These are phyloP conservation scores for Hypoxylon sp. DNA, from an alignment of 2,329 filamentous ascomycete species.

Conservation along the genomic window DNA sequence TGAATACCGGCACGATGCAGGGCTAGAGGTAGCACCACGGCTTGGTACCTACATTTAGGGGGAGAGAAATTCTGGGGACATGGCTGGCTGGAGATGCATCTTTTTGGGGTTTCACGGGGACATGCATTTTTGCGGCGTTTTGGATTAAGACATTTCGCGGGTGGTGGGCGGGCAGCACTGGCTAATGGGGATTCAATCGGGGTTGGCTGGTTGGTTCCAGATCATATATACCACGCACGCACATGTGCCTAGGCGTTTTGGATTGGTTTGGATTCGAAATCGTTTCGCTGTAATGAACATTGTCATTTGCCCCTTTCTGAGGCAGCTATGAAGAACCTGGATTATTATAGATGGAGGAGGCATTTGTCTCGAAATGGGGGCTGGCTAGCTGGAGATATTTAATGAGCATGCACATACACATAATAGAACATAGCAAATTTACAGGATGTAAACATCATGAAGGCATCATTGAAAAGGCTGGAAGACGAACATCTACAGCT, in stretches of 20 bases:
- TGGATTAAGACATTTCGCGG: neutral
- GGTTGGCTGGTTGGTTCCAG: slow-evolving; percentile 5
- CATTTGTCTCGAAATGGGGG: neutral
- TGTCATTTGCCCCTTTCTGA: neutral
- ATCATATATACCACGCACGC: slow-evolving; percentile 21
- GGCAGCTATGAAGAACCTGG: neutral
- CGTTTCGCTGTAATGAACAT: slow-evolving; percentile 16
- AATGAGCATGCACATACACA: neutral
- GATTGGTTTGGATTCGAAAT: slow-evolving; percentile 3
- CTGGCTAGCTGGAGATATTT: neutral
- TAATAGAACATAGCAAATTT: slow-evolving; percentile 2
- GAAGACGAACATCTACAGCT: no score
- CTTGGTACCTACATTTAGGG: neutral
- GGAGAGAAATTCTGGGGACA: neutral
- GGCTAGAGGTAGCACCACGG: no score
- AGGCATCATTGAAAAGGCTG: no score
- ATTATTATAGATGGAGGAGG: slow-evolving; percentile 7
- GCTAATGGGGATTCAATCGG: neutral
- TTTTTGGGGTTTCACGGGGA: slow-evolving; percentile 8
- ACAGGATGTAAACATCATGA: neutral
- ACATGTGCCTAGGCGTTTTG: slow-evolving; percentile 9
- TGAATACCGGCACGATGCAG: neutral
- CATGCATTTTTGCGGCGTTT: slow-evolving; percentile 14
- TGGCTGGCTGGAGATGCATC: neutral
- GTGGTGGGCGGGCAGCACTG: slow-evolving; percentile 5